Conservation (phyloP, 2,329 filamentous ascomycete genomes). For the Thermothelomyces thermophilus region DNA sequence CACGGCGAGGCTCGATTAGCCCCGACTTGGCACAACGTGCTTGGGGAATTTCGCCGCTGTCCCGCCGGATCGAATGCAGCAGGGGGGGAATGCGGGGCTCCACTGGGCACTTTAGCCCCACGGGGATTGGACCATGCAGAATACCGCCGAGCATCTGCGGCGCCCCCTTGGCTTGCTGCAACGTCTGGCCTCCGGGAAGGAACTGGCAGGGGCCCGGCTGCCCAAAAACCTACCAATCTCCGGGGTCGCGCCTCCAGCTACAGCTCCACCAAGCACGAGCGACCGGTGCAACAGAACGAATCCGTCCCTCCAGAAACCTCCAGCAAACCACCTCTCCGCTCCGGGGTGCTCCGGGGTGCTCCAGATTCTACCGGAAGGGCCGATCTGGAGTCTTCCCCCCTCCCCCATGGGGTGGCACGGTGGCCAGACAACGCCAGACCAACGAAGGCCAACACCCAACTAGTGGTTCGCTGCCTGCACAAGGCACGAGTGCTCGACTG, state of each 20-base stretch:
- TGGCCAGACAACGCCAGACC: constrained; percentile 1
- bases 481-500: constrained; percentile 2
- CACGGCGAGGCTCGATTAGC: constrained; percentile 16
- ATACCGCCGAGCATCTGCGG: constrained; percentile 25
- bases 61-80: constrained; percentile 23
- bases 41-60: constrained; percentile 27
- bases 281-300: background rate
- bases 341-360: constrained; percentile 4
- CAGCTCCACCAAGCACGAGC: constrained; percentile 1
- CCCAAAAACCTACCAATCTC: constrained; percentile 1
- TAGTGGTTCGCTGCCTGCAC: background rate
- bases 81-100: constrained; percentile 17
- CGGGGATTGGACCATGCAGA: constrained; percentile 20
- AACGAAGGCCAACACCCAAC: background rate
- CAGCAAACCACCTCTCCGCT: background rate
- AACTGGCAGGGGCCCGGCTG: background rate
- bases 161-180: constrained; percentile 13
- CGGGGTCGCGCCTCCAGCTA: background rate
- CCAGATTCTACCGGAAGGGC: background rate
- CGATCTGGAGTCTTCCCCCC: constrained; percentile 1
- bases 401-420: background rate
- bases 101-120: background rate
- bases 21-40: constrained; percentile 23
- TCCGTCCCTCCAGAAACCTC: background rate
- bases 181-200: constrained; percentile 5